Base-by-base conservation (phyloP, 1,284 basidiomycete genomes). In the Hortiboletus rubellus region DNA sequence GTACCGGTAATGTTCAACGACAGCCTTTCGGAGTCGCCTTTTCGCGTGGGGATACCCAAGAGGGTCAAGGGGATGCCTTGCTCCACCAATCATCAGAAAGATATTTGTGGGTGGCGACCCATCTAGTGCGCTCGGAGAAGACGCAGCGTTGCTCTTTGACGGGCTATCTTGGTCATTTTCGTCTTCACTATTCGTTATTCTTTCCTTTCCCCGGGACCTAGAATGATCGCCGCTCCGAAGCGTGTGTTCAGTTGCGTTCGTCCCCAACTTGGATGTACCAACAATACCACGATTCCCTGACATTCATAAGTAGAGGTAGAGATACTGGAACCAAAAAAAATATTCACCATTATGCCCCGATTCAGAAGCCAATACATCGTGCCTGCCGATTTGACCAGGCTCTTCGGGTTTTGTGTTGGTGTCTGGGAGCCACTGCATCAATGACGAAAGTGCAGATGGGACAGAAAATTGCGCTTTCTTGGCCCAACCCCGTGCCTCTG, bases 41-140 rank as follows among this genome's bases (percentile, higher is more conserved):
- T 91, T 93, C 33, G 94, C 93, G 52, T 85, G 80, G 46, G 85
- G 78, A 72, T 96, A 98, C 53, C 90, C 85, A 51, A 93, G 90
- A 0, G 90, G 92, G 69, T 91, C 85, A 51, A 72, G 57, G 24
- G 54, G 49, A 49, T 59, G 51, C 47, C 57, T 63, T 30, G 50
- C 42, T 27, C 45, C 38, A 33, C 40, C 46, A 27, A 51, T 37
- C 8, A 45, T 47, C 8, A 45, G 36, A 27, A 51, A 11, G 43
- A 50, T 61, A 6, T 48, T 50, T 14, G 51, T 54, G 18, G 48
- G 43, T 34, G 30, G 46, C 17, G 49, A 52, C 12, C 18, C 37
- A n/a, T 54, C 41, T 24, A n/a, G 46, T 5, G 12, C 33, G 9
- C 27, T 66, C 3, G 43, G 22, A n/a, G 51, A 50, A n/a, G 43